Evolutionary conservation across 192 early-diverging fungal genomes (phyloP).

Genomic region (Rhizophagus clarus): DNA sequence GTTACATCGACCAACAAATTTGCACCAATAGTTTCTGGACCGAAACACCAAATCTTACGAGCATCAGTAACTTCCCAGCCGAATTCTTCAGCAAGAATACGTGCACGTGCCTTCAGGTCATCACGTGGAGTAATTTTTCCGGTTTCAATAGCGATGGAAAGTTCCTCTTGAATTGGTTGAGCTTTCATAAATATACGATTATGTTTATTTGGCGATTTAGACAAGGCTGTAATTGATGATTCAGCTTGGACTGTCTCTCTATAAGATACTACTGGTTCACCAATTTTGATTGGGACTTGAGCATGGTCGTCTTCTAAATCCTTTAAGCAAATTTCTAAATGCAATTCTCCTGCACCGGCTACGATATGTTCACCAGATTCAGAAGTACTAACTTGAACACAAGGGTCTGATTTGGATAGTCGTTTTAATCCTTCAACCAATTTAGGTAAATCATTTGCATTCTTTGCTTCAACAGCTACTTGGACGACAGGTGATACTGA

Average conservation of each 20-base stretch:
- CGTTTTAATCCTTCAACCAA: constrained; percentile 99
- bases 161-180: constrained; percentile 79
- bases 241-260: constrained; percentile 90
- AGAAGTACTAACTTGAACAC: constrained; percentile 85
- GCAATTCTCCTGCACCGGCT: constrained; percentile 99
- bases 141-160: constrained; percentile 78
- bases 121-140: constrained; percentile 87
- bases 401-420: constrained; percentile 98
- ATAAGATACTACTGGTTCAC: constrained; percentile 94
- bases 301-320: constrained; percentile 99
- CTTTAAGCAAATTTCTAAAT: constrained; percentile 98
- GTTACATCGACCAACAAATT: constrained; percentile 93
- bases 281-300: constrained; percentile 84
- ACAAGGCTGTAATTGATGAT: constrained; percentile 76
- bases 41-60: constrained; percentile 94
- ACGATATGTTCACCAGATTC: constrained; percentile 97
- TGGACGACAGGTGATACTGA: constrained; percentile 98
- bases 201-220: constrained; percentile 99
- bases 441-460: constrained; percentile 98
- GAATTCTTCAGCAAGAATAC: constrained; percentile 84
- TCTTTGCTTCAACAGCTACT: constrained; percentile 96
- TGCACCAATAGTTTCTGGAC: constrained; percentile 83
- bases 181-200: constrained; percentile 99
- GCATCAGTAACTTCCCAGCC: constrained; percentile 96
- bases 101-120: constrained; percentile 92